Conservation (phyloP, 345 rosid species). For the Hibiscus trionum region DNA sequence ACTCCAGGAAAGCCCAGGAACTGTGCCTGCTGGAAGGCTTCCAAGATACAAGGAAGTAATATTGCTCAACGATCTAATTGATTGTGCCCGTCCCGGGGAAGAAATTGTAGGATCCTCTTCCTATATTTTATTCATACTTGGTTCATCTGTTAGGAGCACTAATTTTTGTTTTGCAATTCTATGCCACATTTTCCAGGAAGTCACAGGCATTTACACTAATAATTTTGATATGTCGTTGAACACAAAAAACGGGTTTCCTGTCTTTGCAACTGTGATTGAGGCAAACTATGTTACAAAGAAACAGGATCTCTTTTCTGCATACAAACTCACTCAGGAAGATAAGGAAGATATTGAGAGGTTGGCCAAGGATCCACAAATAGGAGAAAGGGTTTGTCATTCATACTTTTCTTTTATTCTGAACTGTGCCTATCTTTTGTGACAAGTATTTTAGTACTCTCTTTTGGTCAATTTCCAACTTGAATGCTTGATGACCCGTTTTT, state of each 20-base stretch:
- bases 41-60: slow-evolving; percentile 99
- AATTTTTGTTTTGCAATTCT: background rate
- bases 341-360: slow-evolving; percentile 80
- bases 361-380: slow-evolving; percentile 82
- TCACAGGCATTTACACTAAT: slow-evolving; percentile 92
- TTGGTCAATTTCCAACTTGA: background rate
- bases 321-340: slow-evolving; percentile 96
- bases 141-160: background rate
- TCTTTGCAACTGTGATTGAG: slow-evolving; percentile 93
- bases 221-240: slow-evolving; percentile 90
- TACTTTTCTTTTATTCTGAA: background rate
- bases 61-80: slow-evolving; percentile 82
- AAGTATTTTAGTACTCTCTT: slow-evolving; percentile 2
- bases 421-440: background rate
- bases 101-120: slow-evolving; percentile 57
- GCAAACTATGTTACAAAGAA: slow-evolving; percentile 89
- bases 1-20: slow-evolving; percentile 98
- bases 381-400: slow-evolving; percentile 63
- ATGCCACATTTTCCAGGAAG: slow-evolving; percentile 51
- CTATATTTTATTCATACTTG: background rate
- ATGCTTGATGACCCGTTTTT: slow-evolving; percentile 1
- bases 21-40: slow-evolving; percentile 97
- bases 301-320: slow-evolving; percentile 93
- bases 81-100: slow-evolving; percentile 97
- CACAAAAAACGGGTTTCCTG: slow-evolving; percentile 97